Conservation (phyloP, 495 filamentous ascomycete genomes). For the Penicillium odoratum region DNA sequence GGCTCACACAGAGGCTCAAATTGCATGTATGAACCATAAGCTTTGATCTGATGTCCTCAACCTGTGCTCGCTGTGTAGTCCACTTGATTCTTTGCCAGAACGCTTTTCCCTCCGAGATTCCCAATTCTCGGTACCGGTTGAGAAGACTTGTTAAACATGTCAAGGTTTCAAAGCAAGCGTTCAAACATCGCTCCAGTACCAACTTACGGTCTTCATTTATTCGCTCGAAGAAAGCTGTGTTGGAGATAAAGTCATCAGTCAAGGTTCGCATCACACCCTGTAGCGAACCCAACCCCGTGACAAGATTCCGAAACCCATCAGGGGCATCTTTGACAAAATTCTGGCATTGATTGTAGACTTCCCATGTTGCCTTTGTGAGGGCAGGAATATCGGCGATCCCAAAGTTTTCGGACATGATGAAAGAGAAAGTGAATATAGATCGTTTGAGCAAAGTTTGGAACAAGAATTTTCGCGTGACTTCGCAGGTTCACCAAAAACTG, state of each 20-base stretch:
- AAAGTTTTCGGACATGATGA: slow-evolving; percentile 26
- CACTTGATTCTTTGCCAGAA: slow-evolving; percentile 42
- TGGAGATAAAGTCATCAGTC: slow-evolving; percentile 31
- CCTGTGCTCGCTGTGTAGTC: slow-evolving; percentile 32
- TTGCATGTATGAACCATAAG: slow-evolving; percentile 39
- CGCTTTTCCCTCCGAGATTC: slow-evolving; percentile 27
- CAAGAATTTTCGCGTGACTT: background rate
- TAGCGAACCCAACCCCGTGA: slow-evolving; percentile 35
- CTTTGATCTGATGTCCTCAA: slow-evolving; percentile 37
- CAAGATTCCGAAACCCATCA: slow-evolving; percentile 37
- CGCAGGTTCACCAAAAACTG: background rate
- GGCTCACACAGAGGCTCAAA: slow-evolving; percentile 38
- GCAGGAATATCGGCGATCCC: slow-evolving; percentile 31
- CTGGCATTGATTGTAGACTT: slow-evolving; percentile 38
- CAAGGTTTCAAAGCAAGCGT: slow-evolving; percentile 30
- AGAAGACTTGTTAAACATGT: slow-evolving; percentile 30
- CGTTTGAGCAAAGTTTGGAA: background rate
- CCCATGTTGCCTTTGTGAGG: slow-evolving; percentile 36
- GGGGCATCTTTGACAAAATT: slow-evolving; percentile 34
- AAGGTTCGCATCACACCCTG: slow-evolving; percentile 33
- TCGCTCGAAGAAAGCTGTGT: slow-evolving; percentile 28
- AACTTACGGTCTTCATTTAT: slow-evolving; percentile 27
- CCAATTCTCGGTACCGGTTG: slow-evolving; percentile 27
- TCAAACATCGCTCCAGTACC: slow-evolving; percentile 32
- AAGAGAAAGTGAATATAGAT: background rate